A percentile compares a stretch with the other conserved stretches of the same genome.
Evolutionary conservation across 1,284 basidiomycete genomes (phyloP).

Genomic region (Ustilago loliicola): DNA sequence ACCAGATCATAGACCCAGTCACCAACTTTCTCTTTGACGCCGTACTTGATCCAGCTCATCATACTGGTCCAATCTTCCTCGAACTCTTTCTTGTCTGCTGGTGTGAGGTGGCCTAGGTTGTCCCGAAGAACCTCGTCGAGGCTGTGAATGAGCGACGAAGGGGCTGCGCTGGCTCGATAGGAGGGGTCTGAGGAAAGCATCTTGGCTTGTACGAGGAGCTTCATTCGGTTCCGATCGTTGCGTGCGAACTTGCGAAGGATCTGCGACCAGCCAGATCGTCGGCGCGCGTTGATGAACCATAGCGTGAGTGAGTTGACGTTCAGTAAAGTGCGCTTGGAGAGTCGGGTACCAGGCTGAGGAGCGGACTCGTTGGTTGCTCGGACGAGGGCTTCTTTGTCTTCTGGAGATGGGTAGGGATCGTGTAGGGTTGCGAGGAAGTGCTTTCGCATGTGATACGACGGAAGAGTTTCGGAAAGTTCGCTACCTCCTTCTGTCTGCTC

Average conservation of each 20-base stretch:
- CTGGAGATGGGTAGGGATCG: constrained; percentile 56
- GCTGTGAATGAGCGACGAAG: background rate
- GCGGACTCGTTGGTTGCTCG: constrained; percentile 41
- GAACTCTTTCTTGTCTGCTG: constrained; percentile 27
- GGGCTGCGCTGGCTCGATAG: background rate
- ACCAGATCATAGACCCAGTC: constrained; percentile 56
- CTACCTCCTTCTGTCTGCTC: too few species aligned
- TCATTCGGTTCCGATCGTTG: constrained; percentile 42
- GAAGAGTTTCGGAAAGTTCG: constrained; percentile 25
- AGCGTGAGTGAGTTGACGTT: constrained; percentile 51
- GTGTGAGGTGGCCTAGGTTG: constrained; percentile 26
- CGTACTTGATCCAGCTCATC: constrained; percentile 53
- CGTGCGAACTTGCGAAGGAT: constrained; percentile 55
- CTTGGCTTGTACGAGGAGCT: constrained; percentile 33
- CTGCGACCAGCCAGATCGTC: constrained; percentile 65
- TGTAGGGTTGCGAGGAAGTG: constrained; percentile 59
- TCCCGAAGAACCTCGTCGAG: constrained; percentile 31
- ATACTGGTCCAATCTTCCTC: constrained; percentile 52
- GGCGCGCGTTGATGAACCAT: constrained; percentile 69
- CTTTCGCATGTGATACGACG: constrained; percentile 52
- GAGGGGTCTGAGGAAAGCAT: constrained; percentile 19
- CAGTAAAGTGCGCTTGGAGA: constrained; percentile 7
- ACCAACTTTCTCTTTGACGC: constrained; percentile 58
- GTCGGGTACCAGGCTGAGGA: background rate
- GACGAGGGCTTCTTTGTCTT: constrained; percentile 55